Conservation (phyloP, 805 yeast species). For the Ogataea wickerhamii region DNA sequence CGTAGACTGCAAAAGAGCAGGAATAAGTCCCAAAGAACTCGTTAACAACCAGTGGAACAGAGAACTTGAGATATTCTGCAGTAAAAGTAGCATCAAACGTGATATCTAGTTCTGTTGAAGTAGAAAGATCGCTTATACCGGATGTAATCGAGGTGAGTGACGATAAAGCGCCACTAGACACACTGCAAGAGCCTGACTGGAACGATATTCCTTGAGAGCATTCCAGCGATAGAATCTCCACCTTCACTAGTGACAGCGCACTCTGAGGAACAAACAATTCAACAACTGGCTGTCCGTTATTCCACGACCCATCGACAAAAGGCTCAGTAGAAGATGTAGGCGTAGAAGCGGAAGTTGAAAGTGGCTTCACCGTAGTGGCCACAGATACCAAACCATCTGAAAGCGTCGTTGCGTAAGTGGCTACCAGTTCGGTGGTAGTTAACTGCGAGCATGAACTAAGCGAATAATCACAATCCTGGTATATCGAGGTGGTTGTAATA, state of each 20-base stretch:
- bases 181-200: conserved; percentile 1
- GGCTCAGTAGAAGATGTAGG: conserved; percentile 7
- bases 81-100: conserved; percentile 12
- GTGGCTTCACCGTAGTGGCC: conserved; percentile 19
- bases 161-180: conserved; percentile 1
- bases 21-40: conserved; percentile 15
- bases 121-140: conserved; percentile 6
- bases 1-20: conserved; percentile 9
- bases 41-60: conserved; percentile 4
- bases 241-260: background rate
- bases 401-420: conserved; percentile 24
- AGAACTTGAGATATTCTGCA: conserved; percentile 11
- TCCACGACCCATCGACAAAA: conserved; percentile 9
- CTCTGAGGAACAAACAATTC: conserved; percentile 16
- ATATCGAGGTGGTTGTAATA: conserved; percentile 20
- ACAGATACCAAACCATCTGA: conserved; percentile 15
- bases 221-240: conserved; percentile 6
- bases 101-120: conserved; percentile 2
- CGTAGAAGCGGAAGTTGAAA: conserved; percentile 9
- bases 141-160: conserved; percentile 3
- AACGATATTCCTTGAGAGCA: conserved; percentile 5
- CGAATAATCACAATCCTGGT: conserved; percentile 18
- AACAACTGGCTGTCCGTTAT: conserved; percentile 14
- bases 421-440: conserved; percentile 24
- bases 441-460: conserved; percentile 20